Percentiles rank a stretch among this genome's conserved stretches.
These are phyloP conservation scores for Annona cherimola DNA, from an alignment of 164 flowering plant genomes.

Conservation along the genomic window DNA sequence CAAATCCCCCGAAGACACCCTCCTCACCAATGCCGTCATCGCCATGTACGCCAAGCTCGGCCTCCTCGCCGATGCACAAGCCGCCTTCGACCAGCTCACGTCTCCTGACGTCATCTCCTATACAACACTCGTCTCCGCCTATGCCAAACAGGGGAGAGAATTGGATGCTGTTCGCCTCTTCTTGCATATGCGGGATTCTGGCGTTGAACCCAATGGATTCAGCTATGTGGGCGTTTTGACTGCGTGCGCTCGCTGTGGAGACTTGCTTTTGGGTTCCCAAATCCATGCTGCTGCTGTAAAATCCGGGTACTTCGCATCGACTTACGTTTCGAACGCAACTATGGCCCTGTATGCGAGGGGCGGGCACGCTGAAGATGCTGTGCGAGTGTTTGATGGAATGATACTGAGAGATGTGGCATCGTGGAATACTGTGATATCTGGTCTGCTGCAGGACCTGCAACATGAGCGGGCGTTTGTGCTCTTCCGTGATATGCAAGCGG, in stretches of 20 bases:
- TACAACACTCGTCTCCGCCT: slow-evolving; percentile 52
- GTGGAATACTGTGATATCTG: slow-evolving; percentile 71
- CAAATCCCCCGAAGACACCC: neutral
- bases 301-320: slow-evolving; percentile 27
- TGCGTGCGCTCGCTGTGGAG: slow-evolving; percentile 47
- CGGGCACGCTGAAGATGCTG: slow-evolving; percentile 32
- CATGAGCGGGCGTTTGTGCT: slow-evolving; percentile 46
- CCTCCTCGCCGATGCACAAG: neutral
- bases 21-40: slow-evolving; percentile 2
- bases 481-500: slow-evolving; percentile 47
- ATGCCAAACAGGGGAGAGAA: slow-evolving; percentile 48
- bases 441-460: slow-evolving; percentile 41
- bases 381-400: slow-evolving; percentile 64
- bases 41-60: slow-evolving; percentile 5
- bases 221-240: slow-evolving; percentile 68
- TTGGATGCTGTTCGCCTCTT: slow-evolving; percentile 49
- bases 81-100: neutral
- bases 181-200: slow-evolving; percentile 49
- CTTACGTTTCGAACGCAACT: slow-evolving; percentile 60
- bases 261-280: slow-evolving; percentile 52
- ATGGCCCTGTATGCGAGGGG: slow-evolving; percentile 59
- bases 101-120: slow-evolving; percentile 41
- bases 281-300: slow-evolving; percentile 54
- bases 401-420: slow-evolving; percentile 55
- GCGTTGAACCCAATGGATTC: slow-evolving; percentile 69